A percentile compares a stretch with the other conserved stretches of the same genome.
Evolutionary conservation across 2,329 filamentous ascomycete genomes (phyloP).

Genomic region (Calonectria henricotiae): DNA sequence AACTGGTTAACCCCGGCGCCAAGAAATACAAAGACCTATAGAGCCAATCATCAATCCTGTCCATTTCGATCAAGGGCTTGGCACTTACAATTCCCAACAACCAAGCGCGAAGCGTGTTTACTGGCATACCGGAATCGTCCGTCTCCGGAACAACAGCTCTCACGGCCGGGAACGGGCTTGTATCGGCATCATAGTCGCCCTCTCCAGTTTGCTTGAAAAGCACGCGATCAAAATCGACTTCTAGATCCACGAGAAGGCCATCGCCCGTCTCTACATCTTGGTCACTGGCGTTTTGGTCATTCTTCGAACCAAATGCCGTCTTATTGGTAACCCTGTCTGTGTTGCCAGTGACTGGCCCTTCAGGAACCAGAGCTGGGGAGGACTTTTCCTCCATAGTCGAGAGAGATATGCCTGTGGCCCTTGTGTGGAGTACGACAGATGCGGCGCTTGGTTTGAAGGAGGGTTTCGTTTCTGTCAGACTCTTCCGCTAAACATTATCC

Average conservation of each 20-base stretch:
- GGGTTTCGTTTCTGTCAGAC: not conserved
- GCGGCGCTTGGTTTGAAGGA: conserved; percentile 1
- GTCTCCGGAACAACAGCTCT: conserved; percentile 32
- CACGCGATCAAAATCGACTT: conserved; percentile 29
- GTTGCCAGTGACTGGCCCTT: not conserved
- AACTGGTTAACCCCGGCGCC: conserved; percentile 35
- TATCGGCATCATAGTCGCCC: conserved; percentile 29
- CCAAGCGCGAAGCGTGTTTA: conserved; percentile 34
- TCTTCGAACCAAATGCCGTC: not conserved
- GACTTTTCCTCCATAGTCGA: conserved; percentile 6
- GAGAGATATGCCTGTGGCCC: not conserved
- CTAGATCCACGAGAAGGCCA: conserved; percentile 24
- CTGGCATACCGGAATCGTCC: conserved; percentile 29
- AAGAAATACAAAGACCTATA: conserved; percentile 30
- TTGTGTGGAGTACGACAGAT: not conserved
- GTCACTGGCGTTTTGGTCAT: not conserved
- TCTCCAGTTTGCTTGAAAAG: conserved; percentile 23
- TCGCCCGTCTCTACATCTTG: conserved; percentile 29
- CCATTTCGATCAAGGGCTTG: not conserved
- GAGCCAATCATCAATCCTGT: not conserved
- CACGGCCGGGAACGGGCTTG: conserved; percentile 31
- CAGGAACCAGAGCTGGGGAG: not conserved
- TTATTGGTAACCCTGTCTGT: not conserved
- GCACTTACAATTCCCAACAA: conserved; percentile 26
- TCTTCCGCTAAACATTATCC: too few relatives aligned